Evolutionary conservation across 2,329 filamentous ascomycete genomes (phyloP).

Genomic region (Calcarisporium arbuscula): DNA sequence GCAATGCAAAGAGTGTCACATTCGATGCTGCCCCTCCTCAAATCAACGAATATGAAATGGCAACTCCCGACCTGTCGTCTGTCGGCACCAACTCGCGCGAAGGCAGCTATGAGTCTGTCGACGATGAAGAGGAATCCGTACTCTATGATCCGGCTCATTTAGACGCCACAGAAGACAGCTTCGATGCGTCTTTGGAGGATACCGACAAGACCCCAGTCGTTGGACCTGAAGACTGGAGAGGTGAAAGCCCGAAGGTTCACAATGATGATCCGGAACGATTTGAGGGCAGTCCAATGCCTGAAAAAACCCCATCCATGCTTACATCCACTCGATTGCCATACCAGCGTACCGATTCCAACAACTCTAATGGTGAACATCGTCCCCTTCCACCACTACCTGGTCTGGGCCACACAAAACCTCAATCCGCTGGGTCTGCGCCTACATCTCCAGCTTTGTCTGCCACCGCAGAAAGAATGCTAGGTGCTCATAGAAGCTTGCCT

Average conservation of each 20-base stretch:
- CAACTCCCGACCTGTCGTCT: slow-evolving; percentile 91
- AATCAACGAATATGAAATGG: slow-evolving; percentile 97
- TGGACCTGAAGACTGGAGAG: slow-evolving; percentile 93
- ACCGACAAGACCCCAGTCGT: slow-evolving; percentile 97
- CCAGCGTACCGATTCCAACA: slow-evolving; percentile 63
- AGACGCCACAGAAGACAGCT: slow-evolving; percentile 73
- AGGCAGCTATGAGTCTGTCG: slow-evolving; percentile 84
- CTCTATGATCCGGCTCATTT: slow-evolving; percentile 47
- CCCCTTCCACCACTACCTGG: slow-evolving; percentile 83
- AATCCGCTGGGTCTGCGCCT: slow-evolving; percentile 39
- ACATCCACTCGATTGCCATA: slow-evolving; percentile 41
- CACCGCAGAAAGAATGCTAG: slow-evolving; percentile 66
- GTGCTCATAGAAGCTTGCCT: slow-evolving; percentile 62
- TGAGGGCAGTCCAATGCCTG: slow-evolving; percentile 63
- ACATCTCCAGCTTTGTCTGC: slow-evolving; percentile 60
- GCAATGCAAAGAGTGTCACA: slow-evolving; percentile 93
- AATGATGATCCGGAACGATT: slow-evolving; percentile 35
- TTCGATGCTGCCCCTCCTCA: slow-evolving; percentile 92
- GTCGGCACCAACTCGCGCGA: slow-evolving; percentile 84
- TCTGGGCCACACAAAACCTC: slow-evolving; percentile 33
- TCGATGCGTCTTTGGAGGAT: slow-evolving; percentile 91
- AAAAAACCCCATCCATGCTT: slow-evolving; percentile 34
- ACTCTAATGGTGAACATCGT: slow-evolving; percentile 73
- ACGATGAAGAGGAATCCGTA: slow-evolving; percentile 63
- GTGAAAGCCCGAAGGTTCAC: slow-evolving; percentile 49